These are phyloP conservation scores for Daucus carota DNA, from an alignment of 129 eudicot genomes.

Conservation along the genomic window DH1_v3.0 NC_030383.2:62423501-62424000, in stretches of 20 bases:
- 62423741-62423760: conserved; percentile 98
- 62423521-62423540: not conserved
- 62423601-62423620: conserved; percentile 98
- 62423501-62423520: not conserved
- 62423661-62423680: not conserved
- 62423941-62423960: conserved; percentile 14
- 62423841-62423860: conserved; percentile 95
- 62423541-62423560: not conserved
- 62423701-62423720: conserved; percentile 15
- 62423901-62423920: conserved; percentile 16
- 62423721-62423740: conserved; percentile 35
- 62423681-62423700: not conserved
- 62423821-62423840: conserved; percentile 94
- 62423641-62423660: conserved; percentile 89
- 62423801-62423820: conserved; percentile 94
- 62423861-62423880: conserved; percentile 96
- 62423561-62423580: not conserved
- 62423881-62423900: conserved; percentile 95
- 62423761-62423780: conserved; percentile 86
- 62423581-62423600: conserved; percentile 58
- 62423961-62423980: conserved; percentile 71
- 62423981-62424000: conserved; percentile 77
- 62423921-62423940: not conserved
- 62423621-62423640: conserved; percentile 99
- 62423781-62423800: conserved; percentile 96